phyloP scores from a whole-genome alignment of 768 basidiomycete species.

The Sarcomyxa edulis region DNA sequence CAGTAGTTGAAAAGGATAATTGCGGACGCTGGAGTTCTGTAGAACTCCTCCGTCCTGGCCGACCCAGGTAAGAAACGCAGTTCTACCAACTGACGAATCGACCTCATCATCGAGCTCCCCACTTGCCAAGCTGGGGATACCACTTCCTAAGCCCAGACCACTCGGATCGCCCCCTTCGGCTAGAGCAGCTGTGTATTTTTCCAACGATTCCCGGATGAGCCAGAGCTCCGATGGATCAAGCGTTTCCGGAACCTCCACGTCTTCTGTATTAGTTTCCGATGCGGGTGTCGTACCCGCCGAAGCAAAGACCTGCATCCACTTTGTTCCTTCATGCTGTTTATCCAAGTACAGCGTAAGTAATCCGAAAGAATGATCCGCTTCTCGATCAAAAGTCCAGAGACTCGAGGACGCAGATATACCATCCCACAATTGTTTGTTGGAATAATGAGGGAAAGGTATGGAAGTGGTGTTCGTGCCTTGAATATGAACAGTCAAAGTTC shows the following conservation, averaged over 20 bases:
- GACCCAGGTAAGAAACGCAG: slow-evolving; percentile 65
- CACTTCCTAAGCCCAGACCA: slow-evolving; percentile 58
- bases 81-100: slow-evolving; percentile 67
- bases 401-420: slow-evolving; percentile 71
- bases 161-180: slow-evolving; percentile 52
- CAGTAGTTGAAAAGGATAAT: slow-evolving; percentile 46
- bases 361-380: slow-evolving; percentile 62
- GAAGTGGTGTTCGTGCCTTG: slow-evolving; percentile 27
- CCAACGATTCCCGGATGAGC: slow-evolving; percentile 73
- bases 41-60: slow-evolving; percentile 42
- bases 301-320: slow-evolving; percentile 86
- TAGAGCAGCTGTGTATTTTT: slow-evolving; percentile 76
- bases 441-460: slow-evolving; percentile 51
- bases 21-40: background rate
- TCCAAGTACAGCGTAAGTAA: slow-evolving; percentile 81
- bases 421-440: slow-evolving; percentile 71
- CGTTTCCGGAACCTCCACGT: slow-evolving; percentile 80
- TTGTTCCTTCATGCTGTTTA: slow-evolving; percentile 76
- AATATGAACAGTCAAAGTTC: slow-evolving; percentile 63
- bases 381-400: slow-evolving; percentile 90
- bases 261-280: slow-evolving; percentile 28
- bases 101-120: slow-evolving; percentile 93
- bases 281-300: slow-evolving; percentile 28
- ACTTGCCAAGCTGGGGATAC: slow-evolving; percentile 75
- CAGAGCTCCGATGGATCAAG: slow-evolving; percentile 81